Base-by-base conservation (phyloP, 345 rosid species). In the Turnera subulata region DNA sequence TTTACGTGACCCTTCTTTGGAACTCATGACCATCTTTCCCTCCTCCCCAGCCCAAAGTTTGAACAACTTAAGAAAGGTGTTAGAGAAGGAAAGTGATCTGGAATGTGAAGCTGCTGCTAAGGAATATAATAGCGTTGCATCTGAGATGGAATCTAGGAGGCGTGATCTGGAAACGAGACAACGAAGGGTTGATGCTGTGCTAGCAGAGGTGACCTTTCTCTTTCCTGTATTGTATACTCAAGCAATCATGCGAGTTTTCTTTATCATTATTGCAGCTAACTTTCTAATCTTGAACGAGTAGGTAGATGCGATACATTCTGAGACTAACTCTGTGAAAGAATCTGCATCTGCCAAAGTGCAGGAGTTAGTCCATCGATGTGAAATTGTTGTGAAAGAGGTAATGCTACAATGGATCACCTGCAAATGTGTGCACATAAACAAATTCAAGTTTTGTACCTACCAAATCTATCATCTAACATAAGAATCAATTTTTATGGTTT, bases 301-400 rank as follows among this genome's bases (percentile, higher is more conserved):
- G 99, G 90, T 79, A 59, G 97, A 87, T 73, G 75, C 84, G 35
- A 76, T 78, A 56, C 77, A 80, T 12, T 67, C 65, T 39, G 79
- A 78, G 81, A 71, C 75, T 59, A 81, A 71, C 50, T 58, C 66
- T 52, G 82, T 77, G 24, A 81, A 73, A 61, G 89, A 90, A 66
- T 76, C 82, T 12, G 80, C 78, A 58, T 86, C 78, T 58, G 81
- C 77, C 53, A 77, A 82, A 80, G 80, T 78, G 59, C 77, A 76
- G 50, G 73, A 66, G 38, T 55, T 85, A 65, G 70, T 76, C 14
- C 22, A 33, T 42, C 89, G 81, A 79, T 67, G 81, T 20, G 89
- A 81, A 72, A 88, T 84, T 74, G 61, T 85, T 43, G 77, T 77
- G 29, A 74, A 82, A 67, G 83, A 93, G 96, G 99, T 93, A 55